These are phyloP conservation scores for Suillus americanus DNA, from an alignment of 768 basidiomycete genomes.

Conservation along the genomic window DNA sequence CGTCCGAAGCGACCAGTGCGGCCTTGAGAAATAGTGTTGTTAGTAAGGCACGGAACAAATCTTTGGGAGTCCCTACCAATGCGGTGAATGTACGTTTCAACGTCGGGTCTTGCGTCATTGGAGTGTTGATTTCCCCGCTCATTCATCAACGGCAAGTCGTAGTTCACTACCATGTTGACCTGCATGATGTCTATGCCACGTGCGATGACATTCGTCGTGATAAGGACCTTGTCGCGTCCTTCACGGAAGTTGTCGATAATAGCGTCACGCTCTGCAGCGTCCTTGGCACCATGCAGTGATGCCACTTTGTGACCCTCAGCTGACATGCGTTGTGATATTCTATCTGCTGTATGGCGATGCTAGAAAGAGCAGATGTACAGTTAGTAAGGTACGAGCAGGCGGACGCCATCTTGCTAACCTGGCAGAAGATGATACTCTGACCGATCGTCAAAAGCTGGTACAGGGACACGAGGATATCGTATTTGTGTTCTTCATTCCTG, in stretches of 20 bases:
- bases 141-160: constrained; percentile 87
- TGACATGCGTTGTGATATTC: constrained; percentile 87
- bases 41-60: not conserved
- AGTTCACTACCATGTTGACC: constrained; percentile 99
- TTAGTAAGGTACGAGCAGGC: constrained; percentile 3
- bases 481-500: constrained; percentile 87
- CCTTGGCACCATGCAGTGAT: constrained; percentile 93
- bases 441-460: constrained; percentile 93
- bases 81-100: constrained; percentile 97
- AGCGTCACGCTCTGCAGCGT: constrained; percentile 83
- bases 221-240: constrained; percentile 94
- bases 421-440: constrained; percentile 98
- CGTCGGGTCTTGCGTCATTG: constrained; percentile 69
- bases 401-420: constrained; percentile 47
- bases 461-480: constrained; percentile 88
- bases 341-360: constrained; percentile 91
- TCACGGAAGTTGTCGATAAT: constrained; percentile 96
- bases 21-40: constrained; percentile 49
- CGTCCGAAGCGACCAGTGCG: constrained; percentile 98
- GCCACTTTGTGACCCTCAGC: constrained; percentile 95
- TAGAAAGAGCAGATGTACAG: constrained; percentile 26
- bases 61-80: constrained; percentile 63
- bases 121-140: constrained; percentile 50
- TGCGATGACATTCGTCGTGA: constrained; percentile 98
- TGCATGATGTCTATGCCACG: constrained; percentile 98